Conservation (phyloP, 2,329 filamentous ascomycete species). For the Cytospora paraplurivora region DNA sequence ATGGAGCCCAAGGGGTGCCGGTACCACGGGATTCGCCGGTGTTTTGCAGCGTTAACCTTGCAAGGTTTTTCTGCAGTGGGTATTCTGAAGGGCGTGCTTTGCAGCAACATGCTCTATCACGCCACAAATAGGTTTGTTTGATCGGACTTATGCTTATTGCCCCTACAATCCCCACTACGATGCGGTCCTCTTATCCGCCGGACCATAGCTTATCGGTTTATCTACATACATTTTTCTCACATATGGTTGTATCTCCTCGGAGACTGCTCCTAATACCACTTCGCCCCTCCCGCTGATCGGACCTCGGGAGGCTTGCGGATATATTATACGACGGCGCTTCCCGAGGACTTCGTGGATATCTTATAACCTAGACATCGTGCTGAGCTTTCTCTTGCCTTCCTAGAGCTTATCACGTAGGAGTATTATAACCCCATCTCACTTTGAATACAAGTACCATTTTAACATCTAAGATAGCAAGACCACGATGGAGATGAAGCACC, state of each 20-base stretch:
- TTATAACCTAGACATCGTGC: neutral
- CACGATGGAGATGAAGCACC: conserved; percentile 45
- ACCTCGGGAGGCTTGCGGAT: neutral
- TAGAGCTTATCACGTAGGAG: neutral
- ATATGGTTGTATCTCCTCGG: too few relatives aligned
- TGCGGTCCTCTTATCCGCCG: neutral
- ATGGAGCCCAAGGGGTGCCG: too few relatives aligned
- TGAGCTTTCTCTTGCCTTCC: neutral
- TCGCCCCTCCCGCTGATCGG: conserved; percentile 8
- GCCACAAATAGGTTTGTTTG: too few relatives aligned
- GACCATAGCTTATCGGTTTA: neutral
- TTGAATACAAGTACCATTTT: neutral
- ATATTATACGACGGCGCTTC: neutral
- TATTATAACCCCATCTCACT: neutral
- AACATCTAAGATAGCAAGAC: too few relatives aligned
- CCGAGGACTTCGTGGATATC: neutral
- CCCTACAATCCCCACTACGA: neutral
- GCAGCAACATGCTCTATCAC: too few relatives aligned
- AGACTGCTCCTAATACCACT: neutral
- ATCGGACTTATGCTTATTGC: neutral
- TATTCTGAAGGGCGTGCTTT: too few relatives aligned
- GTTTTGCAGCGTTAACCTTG: too few relatives aligned
- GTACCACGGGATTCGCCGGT: too few relatives aligned
- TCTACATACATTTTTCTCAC: too few relatives aligned
- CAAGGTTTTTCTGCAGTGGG: too few relatives aligned